Percentiles rank a stretch among this genome's conserved stretches.
Conservation (phyloP, 1,284 basidiomycete genomes). For the Phylloboletellus chloephorus region DNA sequence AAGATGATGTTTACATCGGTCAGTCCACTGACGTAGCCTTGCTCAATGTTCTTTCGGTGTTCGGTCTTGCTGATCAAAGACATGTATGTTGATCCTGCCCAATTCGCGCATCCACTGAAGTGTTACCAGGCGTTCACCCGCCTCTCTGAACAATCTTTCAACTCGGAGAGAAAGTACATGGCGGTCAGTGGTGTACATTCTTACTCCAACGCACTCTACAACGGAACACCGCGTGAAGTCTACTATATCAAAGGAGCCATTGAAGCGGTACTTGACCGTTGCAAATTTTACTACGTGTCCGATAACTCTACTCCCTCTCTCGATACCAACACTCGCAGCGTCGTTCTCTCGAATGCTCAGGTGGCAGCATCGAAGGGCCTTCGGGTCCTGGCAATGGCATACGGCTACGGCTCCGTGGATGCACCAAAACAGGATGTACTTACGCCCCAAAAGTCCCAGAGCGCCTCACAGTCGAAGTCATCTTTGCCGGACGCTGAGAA, state of each 20-base stretch:
- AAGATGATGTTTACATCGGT: conserved; percentile 74
- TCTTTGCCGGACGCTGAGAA: conserved; percentile 40
- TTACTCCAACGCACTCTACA: conserved; percentile 32
- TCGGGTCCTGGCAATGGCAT: conserved; percentile 88
- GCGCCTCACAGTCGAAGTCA: conserved; percentile 19
- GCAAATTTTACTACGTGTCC: conserved; percentile 83
- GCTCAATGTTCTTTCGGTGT: conserved; percentile 72
- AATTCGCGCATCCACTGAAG: conserved; percentile 6
- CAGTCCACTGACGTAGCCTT: conserved; percentile 94
- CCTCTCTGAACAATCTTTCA: conserved; percentile 81
- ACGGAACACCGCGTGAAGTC: conserved; percentile 54
- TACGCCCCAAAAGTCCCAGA: conserved; percentile 19
- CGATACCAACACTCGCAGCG: conserved; percentile 59
- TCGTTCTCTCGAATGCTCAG: conserved; percentile 68
- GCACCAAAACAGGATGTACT: conserved; percentile 26
- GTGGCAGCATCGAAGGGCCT: conserved; percentile 72
- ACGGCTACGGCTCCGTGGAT: conserved; percentile 64
- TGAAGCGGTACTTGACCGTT: conserved; percentile 80
- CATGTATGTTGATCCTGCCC: conserved; percentile 41
- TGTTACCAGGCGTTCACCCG: conserved; percentile 63
- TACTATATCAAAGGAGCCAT: conserved; percentile 93
- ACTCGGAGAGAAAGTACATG: conserved; percentile 92
- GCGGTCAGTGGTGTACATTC: conserved; percentile 71
- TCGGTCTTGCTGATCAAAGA: conserved; percentile 69
- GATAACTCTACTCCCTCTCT: conserved; percentile 79